Evolutionary conservation across 805 yeast genomes (phyloP).

Genomic region (Nakazawaea peltata): DNA sequence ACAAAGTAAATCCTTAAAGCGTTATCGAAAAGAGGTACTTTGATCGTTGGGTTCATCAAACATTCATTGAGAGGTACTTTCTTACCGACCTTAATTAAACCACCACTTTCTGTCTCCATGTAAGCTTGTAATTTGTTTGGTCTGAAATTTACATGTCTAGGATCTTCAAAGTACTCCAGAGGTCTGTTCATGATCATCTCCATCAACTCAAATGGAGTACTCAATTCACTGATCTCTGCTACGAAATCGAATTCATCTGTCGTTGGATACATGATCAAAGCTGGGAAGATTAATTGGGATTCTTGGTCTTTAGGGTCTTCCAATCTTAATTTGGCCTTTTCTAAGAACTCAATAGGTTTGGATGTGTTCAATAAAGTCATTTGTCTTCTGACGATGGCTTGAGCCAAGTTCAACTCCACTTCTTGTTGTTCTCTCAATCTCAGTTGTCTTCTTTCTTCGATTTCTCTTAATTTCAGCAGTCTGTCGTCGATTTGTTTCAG

Average conservation of each 20-base stretch:
- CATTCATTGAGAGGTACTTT: conserved; percentile 60
- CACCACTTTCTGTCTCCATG: conserved; percentile 80
- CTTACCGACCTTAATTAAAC: conserved; percentile 78
- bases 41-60: conserved; percentile 52
- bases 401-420: conserved; percentile 34
- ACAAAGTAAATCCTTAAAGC: conserved; percentile 68
- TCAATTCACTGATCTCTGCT: conserved; percentile 64
- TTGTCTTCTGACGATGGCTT: conserved; percentile 58
- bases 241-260: conserved; percentile 79
- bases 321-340: conserved; percentile 42
- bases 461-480: conserved; percentile 16
- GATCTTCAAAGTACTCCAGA: conserved; percentile 57
- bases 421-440: conserved; percentile 31
- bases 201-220: conserved; percentile 57
- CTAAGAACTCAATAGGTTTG: conserved; percentile 49
- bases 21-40: conserved; percentile 71
- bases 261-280: conserved; percentile 74
- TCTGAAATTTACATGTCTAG: conserved; percentile 52
- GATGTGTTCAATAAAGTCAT: conserved; percentile 40
- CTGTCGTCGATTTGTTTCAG: conserved; percentile 29
- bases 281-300: conserved; percentile 77
- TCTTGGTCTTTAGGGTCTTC: conserved; percentile 63
- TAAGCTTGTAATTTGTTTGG: conserved; percentile 57
- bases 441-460: conserved; percentile 23
- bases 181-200: conserved; percentile 59